These are phyloP conservation scores for Aspergillus ruber DNA, from an alignment of 2,329 filamentous ascomycete species.

Conservation along the genomic window DNA sequence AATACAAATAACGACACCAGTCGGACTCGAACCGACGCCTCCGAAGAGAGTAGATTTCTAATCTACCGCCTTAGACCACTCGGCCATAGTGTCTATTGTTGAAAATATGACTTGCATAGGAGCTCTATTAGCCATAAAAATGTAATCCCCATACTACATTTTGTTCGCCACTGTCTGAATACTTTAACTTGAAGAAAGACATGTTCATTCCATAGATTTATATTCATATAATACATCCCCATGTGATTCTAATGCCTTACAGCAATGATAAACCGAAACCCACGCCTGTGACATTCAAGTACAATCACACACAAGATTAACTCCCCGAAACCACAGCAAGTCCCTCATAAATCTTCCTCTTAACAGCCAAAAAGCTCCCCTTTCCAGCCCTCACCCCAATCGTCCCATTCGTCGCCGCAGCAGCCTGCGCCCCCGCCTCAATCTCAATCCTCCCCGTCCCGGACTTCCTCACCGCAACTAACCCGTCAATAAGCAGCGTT, in stretches of 20 bases:
- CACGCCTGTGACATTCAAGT: not conserved
- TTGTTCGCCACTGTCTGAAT: not conserved
- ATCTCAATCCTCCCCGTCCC: slow-evolving; percentile 82
- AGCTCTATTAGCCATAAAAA: too few relatives aligned
- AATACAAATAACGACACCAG: not conserved
- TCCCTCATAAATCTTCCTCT: slow-evolving; percentile 86
- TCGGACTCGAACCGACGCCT: slow-evolving; percentile 1
- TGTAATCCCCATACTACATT: too few relatives aligned
- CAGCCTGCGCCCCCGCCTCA: slow-evolving; percentile 62
- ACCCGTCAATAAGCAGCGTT: slow-evolving; percentile 79
- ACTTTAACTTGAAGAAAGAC: too few relatives aligned
- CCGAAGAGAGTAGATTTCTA: not conserved
- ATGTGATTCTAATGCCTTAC: not conserved
- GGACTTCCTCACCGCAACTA: slow-evolving; percentile 82
- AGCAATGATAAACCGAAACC: slow-evolving; percentile 45
- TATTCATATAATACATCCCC: not conserved
- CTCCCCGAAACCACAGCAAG: slow-evolving; percentile 80
- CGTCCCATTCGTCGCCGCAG: slow-evolving; percentile 35
- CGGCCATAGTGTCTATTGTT: not conserved
- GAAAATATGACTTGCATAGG: too few relatives aligned
- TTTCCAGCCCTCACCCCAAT: slow-evolving; percentile 53
- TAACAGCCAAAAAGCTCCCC: slow-evolving; percentile 77
- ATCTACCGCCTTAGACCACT: slow-evolving; percentile 1
- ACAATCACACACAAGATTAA: slow-evolving; percentile 27
- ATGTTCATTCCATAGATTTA: not conserved